Base-by-base conservation (phyloP, 2,329 filamentous ascomycete genomes). In the Tolypocladium ophioglossoides region DNA sequence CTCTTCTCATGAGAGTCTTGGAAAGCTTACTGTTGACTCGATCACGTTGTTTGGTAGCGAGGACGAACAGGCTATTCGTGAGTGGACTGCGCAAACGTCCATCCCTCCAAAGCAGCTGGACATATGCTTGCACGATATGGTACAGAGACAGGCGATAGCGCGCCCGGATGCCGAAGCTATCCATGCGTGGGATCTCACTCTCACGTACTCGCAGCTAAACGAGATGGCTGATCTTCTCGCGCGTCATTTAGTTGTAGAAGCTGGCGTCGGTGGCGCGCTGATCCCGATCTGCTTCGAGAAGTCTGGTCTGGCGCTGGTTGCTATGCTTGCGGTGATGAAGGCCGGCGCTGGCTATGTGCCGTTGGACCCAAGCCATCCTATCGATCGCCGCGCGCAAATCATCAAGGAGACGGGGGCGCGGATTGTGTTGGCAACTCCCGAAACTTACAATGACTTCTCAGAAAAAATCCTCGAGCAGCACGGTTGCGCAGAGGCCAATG, bases 211-310 rank as follows among this genome's bases (percentile, higher is more conserved):
- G 18, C 20, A 51, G 50, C 24, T 51, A 4, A n/a, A 51, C 27
- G 22, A 41, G 3, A 30, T 41, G 20, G 22, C 37, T 12, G 24
- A 51, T n/a, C 22, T n/a, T 22, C 22, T 51, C 7, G 50, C 50
- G 4, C 24, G 10, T 11, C 24, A 41, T n/a, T n/a, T 51, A 22
- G 11, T 40, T n/a, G 35, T 8, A 11, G 35, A 51, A 38, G 18
- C 35, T 7, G 37, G 27, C 22, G 9, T 40, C 9, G 18, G 38
- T 12, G 37, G 50, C 8, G 10, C 20, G 10, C 8, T 51, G 8
- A 50, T 57, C 18, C 56, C 56, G 5, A 46, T 56, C n/a, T 56
- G 49, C 41, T 54, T 57, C n/a, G 52, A 57, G 22, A 57, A 57
- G 34, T 55, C 51, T 8, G 52, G 48, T n/a, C 48, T 52, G 52